Base-by-base conservation (phyloP, 108 stramenopile species). In the Phaeodactylum tricornutum region DNA sequence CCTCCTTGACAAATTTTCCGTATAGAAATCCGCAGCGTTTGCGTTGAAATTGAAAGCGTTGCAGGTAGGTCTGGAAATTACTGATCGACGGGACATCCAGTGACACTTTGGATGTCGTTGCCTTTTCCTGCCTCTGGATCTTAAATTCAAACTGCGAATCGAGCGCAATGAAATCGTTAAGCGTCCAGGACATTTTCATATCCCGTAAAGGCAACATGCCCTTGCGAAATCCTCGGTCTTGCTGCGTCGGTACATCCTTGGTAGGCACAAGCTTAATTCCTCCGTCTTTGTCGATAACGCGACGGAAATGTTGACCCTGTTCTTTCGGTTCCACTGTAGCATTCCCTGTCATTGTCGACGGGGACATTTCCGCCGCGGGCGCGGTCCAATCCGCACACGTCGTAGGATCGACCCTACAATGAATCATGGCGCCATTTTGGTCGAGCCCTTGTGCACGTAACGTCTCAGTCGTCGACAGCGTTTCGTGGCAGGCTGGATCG, bases 121-220 rank as follows among this genome's bases (percentile, higher is more conserved):
- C 74, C 25, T 78, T 44, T 57, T 94, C 93, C 50, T 94, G 95
- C 16, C 81, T 71, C 51, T 88, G 67, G 33, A 96, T 80, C 67
- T 87, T 93, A 74, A 94, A 98, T 22, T 71, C 78, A 62, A 81
- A 98, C 47, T 86, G 77, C 15, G 79, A 66, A 58, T 98, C 94
- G 84, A 98, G 74, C 31, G 77, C 92, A 12, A 77, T 67, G 64
- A 98, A 98, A 58, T 98, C 95, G 24, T 75, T 64, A 31, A 98
- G 61, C 0, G 95, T 96, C 97, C 97, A 98, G 20, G 85, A 69
- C 93, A 93, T 98, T 64, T 98, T 98, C 78, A 98, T 98, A 66
- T 87, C 87, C 0, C 89, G 69, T 16, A 89, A 44, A 2, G 95
- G 66, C 67, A 96, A 50, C 78, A 89, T 84, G 9, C 97, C 97